phyloP scores from a whole-genome alignment of 2,329 filamentous ascomycete species.

The Rosellinia necatrix region DNA sequence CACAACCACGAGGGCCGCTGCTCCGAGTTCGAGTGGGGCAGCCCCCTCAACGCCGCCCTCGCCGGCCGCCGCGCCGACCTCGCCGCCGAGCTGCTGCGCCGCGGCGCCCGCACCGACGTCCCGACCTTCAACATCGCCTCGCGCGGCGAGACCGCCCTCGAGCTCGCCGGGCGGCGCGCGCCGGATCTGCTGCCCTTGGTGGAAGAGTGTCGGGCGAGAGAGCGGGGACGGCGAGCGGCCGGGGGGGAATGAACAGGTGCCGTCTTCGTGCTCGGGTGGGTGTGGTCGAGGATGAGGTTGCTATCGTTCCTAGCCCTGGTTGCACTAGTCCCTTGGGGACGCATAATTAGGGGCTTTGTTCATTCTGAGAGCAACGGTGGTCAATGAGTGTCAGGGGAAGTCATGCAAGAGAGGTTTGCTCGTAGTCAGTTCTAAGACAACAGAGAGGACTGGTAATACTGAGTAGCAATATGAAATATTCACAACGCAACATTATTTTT shows the following conservation, averaged over 20 bases:
- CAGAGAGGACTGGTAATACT: no score
- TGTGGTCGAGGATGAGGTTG: no score
- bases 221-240: neutral
- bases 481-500: no score
- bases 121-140: constrained; percentile 17
- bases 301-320: no score
- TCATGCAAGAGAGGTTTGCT: no score
- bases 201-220: neutral
- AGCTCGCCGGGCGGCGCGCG: constrained; percentile 12
- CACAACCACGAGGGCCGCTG: constrained; percentile 17
- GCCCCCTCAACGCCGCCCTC: constrained; percentile 17
- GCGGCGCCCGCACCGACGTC: constrained; percentile 17
- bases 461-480: no score
- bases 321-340: no score
- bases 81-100: constrained; percentile 19
- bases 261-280: no score
- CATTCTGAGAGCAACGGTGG: no score
- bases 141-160: constrained; percentile 19
- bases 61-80: constrained; percentile 2
- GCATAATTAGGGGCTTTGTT: no score
- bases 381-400: no score
- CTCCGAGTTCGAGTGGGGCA: constrained; percentile 23
- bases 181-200: constrained; percentile 12
- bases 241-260: neutral
- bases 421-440: no score